Conservation (phyloP, 345 rosid species). For the Moringa oleifera region DNA sequence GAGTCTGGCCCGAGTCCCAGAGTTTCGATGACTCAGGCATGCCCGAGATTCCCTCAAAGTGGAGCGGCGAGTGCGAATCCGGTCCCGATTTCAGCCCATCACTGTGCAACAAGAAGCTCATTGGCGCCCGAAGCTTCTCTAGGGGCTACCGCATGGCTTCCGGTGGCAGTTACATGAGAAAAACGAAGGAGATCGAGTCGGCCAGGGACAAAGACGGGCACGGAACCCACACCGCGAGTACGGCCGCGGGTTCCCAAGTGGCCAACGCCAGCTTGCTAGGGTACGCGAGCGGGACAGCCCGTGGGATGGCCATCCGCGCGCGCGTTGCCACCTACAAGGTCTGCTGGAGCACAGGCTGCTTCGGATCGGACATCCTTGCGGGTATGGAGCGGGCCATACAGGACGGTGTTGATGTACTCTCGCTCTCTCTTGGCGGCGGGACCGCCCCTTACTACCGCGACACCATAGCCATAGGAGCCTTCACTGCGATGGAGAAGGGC, state of each 20-base stretch:
- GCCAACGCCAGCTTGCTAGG: constrained; percentile 70
- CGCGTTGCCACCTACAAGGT: constrained; percentile 82
- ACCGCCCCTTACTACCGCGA: constrained; percentile 59
- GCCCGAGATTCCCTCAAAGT: constrained; percentile 59
- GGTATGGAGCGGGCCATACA: constrained; percentile 69
- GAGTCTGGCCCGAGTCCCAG: constrained; percentile 84
- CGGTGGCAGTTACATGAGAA: constrained; percentile 35
- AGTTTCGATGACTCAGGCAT: constrained; percentile 60
- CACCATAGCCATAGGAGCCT: constrained; percentile 64
- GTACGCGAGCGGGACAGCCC: constrained; percentile 75
- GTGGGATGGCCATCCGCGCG: constrained; percentile 75
- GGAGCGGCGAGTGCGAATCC: constrained; percentile 74
- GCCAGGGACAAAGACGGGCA: constrained; percentile 81
- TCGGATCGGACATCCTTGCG: constrained; percentile 76
- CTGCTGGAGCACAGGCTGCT: constrained; percentile 69
- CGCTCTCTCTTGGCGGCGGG: constrained; percentile 80
- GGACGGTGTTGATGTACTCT: constrained; percentile 90
- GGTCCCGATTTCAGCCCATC: constrained; percentile 59
- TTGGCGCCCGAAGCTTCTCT: constrained; percentile 76
- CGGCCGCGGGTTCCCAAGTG: constrained; percentile 72
- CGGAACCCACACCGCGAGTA: constrained; percentile 80
- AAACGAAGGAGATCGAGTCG: constrained; percentile 46
- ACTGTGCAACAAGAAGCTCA: constrained; percentile 68
- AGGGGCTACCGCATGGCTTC: constrained; percentile 64
- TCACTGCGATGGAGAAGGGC: constrained; percentile 74